Conservation (phyloP, 2,329 filamentous ascomycete species). For the Calonectria fujianensis region DNA sequence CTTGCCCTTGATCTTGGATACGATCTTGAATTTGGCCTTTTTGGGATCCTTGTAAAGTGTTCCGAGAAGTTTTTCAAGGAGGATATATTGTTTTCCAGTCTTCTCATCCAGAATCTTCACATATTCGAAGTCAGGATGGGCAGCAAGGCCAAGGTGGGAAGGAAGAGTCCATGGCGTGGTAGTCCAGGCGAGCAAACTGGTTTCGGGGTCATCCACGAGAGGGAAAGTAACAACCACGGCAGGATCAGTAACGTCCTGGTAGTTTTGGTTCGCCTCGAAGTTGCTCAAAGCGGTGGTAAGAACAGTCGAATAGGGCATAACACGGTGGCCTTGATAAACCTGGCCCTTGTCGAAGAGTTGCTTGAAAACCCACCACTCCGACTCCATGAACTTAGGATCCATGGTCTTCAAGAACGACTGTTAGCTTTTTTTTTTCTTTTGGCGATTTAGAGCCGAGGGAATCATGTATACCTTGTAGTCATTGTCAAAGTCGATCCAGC, state of each 20-base stretch:
- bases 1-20: conserved; percentile 86
- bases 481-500: conserved; percentile 99
- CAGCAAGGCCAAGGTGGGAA: conserved; percentile 85
- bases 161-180: conserved; percentile 92
- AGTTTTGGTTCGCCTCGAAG: conserved; percentile 95
- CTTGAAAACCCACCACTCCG: conserved; percentile 97
- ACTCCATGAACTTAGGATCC: conserved; percentile 97
- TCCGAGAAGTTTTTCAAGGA: conserved; percentile 86
- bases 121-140: conserved; percentile 89
- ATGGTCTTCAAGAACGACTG: conserved; percentile 79
- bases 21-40: conserved; percentile 92
- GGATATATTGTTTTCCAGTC: conserved; percentile 88
- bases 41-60: conserved; percentile 96
- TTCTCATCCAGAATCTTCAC: conserved; percentile 89
- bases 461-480: conserved; percentile 84
- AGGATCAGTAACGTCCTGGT: conserved; percentile 93
- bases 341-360: conserved; percentile 91
- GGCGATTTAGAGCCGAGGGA: not conserved
- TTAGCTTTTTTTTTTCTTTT: conserved; percentile 36
- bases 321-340: conserved; percentile 92
- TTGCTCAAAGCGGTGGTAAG: conserved; percentile 93
- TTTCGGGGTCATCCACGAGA: conserved; percentile 84
- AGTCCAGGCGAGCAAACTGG: conserved; percentile 89
- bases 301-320: conserved; percentile 96
- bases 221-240: conserved; percentile 93